phyloP scores from a whole-genome alignment of 2,329 filamentous ascomycete genomes.

The Microdochium bolleyi region DNA sequence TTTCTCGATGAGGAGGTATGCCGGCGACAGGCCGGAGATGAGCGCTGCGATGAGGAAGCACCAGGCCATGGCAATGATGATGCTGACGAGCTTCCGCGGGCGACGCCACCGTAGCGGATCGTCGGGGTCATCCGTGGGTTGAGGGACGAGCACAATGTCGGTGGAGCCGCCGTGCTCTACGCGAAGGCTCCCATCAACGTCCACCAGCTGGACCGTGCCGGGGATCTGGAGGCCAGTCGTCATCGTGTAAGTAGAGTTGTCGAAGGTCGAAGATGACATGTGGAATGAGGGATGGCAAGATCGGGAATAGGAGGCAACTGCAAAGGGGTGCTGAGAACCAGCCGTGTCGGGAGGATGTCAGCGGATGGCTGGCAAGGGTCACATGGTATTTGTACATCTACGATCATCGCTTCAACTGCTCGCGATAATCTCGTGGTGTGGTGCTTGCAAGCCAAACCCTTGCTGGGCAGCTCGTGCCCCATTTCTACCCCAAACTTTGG shows the following conservation, averaged over 20 bases:
- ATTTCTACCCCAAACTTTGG: not conserved
- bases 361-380: not conserved
- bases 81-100: slow-evolving; percentile 61
- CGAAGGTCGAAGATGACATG: not conserved
- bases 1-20: slow-evolving; percentile 39
- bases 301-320: too few relatives aligned
- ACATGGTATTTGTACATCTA: not conserved
- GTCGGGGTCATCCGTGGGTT: slow-evolving; percentile 42
- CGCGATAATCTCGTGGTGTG: not conserved
- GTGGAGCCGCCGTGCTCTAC: not conserved
- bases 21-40: slow-evolving; percentile 45
- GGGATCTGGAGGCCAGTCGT: not conserved
- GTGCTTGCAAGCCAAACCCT: not conserved
- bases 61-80: slow-evolving; percentile 66
- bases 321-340: too few relatives aligned
- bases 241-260: not conserved
- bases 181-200: not conserved
- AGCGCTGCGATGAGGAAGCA: slow-evolving; percentile 48
- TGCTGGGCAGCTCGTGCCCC: not conserved
- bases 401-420: not conserved
- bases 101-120: slow-evolving; percentile 44
- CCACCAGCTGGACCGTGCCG: not conserved
- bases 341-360: too few relatives aligned
- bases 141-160: slow-evolving; percentile 43
- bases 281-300: not conserved